Conservation (phyloP, 176 grass and related monocot species). For the Musa beccarii region DNA sequence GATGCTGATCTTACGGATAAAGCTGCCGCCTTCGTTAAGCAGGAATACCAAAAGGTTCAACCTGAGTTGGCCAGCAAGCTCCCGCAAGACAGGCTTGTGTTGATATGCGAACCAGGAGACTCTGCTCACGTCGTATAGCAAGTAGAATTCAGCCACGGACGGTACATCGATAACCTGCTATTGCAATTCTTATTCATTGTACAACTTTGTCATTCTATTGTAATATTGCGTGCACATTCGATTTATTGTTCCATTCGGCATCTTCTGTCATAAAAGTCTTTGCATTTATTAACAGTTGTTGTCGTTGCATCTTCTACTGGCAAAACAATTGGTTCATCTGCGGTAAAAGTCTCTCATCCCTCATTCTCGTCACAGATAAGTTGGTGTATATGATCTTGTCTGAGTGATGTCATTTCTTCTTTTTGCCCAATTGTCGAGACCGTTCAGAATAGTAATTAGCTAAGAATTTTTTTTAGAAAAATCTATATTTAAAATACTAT, state of each 20-base stretch:
- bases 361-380: too few relatives aligned
- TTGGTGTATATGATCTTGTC: too few relatives aligned
- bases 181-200: not conserved
- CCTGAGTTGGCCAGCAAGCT: conserved; percentile 52
- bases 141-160: not conserved
- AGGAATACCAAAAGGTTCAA: conserved; percentile 59
- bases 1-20: conserved; percentile 30
- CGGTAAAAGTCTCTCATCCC: too few relatives aligned
- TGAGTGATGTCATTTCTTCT: too few relatives aligned
- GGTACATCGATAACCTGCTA: too few relatives aligned
- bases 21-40: conserved; percentile 48
- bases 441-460: too few relatives aligned
- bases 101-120: conserved; percentile 62
- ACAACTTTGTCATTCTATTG: not conserved
- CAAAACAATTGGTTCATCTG: not conserved
- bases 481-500: too few relatives aligned
- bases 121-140: conserved; percentile 41
- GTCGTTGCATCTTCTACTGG: too few relatives aligned
- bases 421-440: too few relatives aligned
- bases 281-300: not conserved
- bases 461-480: too few relatives aligned
- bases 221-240: not conserved
- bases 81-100: conserved; percentile 45
- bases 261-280: not conserved
- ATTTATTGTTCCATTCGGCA: not conserved